phyloP scores from a whole-genome alignment of 441 rosid genomes.

The Gossypium davidsonii region DNA sequence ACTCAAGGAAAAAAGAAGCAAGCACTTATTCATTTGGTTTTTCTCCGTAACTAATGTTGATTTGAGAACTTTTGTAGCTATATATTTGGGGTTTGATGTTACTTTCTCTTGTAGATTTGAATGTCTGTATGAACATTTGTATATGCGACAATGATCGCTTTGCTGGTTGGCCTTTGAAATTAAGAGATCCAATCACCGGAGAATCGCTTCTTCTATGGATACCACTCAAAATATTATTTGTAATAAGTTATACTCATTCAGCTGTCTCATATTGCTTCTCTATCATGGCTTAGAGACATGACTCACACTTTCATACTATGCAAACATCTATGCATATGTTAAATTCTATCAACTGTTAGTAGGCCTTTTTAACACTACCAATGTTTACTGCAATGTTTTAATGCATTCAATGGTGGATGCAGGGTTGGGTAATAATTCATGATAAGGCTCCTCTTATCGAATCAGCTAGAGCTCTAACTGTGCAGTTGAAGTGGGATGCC shows the following conservation, averaged over 20 bases:
- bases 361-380: not conserved
- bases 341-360: not conserved
- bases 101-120: slow-evolving; percentile 1
- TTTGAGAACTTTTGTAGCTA: not conserved
- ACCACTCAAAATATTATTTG: not conserved
- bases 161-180: not conserved
- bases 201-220: not conserved
- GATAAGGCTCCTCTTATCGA: slow-evolving; percentile 81
- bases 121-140: not conserved
- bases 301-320: not conserved
- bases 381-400: not conserved
- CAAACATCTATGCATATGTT: not conserved
- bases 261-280: not conserved
- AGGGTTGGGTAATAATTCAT: slow-evolving; percentile 97
- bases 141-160: not conserved
- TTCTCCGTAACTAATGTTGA: not conserved
- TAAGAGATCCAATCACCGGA: not conserved
- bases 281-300: not conserved
- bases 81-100: not conserved
- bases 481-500: slow-evolving; percentile 92
- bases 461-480: slow-evolving; percentile 57
- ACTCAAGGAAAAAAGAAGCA: not conserved
- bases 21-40: not conserved
- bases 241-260: not conserved
- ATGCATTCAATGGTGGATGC: slow-evolving; percentile 21